These are phyloP conservation scores for Climacium dendroides DNA, from an alignment of 225 moss, liverwort and hornwort genomes.

Conservation along the genomic window DNA sequence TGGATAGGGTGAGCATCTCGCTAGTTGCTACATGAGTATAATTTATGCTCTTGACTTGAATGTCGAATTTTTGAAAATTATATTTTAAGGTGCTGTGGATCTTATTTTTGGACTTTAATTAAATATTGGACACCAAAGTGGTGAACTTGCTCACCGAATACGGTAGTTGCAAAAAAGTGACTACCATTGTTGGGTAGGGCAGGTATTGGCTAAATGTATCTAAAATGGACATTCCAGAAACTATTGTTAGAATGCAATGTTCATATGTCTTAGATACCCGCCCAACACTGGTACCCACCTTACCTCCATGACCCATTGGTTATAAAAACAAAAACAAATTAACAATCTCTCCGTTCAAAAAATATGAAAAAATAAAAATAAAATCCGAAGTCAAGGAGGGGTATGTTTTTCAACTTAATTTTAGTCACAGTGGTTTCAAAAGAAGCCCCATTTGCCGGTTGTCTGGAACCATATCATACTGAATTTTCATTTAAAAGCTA, in stretches of 20 bases:
- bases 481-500: background rate
- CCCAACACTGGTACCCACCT: background rate
- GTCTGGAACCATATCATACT: background rate
- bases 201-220: background rate
- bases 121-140: background rate
- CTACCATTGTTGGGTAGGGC: background rate
- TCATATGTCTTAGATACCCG: background rate
- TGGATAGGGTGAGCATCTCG: background rate
- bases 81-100: background rate
- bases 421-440: background rate
- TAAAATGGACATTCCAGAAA: background rate
- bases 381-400: background rate
- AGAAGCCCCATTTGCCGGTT: background rate
- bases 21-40: rapidly evolving
- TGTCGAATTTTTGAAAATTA: background rate
- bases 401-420: background rate
- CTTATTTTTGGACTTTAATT: background rate
- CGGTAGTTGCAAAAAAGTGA: background rate
- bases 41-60: background rate
- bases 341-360: background rate
- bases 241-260: background rate
- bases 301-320: background rate
- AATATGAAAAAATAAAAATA: background rate
- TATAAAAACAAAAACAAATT: background rate
- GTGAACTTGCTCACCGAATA: background rate